A percentile compares a stretch with the other conserved stretches of the same genome.
phyloP scores from a whole-genome alignment of 495 filamentous ascomycete genomes.

The Penicillium cosmopolitanum region DNA sequence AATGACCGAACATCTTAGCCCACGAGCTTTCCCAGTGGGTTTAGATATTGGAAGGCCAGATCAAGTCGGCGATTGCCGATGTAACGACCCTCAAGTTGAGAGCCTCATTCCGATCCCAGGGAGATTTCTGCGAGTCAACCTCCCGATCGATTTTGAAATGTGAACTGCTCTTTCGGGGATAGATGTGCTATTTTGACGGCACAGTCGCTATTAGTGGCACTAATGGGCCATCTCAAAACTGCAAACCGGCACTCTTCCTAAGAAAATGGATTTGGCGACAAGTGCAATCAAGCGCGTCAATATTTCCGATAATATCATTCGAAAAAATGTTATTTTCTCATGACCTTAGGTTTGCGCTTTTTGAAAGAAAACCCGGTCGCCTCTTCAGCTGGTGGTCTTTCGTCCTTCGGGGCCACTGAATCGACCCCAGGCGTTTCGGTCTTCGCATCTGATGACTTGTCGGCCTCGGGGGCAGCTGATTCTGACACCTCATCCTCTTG shows the following conservation, averaged over 20 bases:
- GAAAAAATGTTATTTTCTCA: conserved; percentile 43
- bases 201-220: neutral
- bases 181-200: neutral
- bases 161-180: neutral
- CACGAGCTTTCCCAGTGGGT: too few species aligned
- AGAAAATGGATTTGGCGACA: neutral
- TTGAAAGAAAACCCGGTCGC: conserved; percentile 73
- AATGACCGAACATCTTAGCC: too few species aligned
- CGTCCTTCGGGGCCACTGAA: conserved; percentile 4
- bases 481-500: conserved; percentile 20
- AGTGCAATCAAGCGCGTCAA: neutral
- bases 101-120: too few species aligned
- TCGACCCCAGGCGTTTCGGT: conserved; percentile 35
- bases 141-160: neutral
- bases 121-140: neutral
- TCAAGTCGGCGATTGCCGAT: too few species aligned
- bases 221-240: neutral
- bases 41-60: too few species aligned
- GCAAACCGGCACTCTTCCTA: neutral
- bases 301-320: neutral
- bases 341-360: conserved; percentile 83
- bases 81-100: too few species aligned
- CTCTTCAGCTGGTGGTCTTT: conserved; percentile 36
- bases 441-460: conserved; percentile 15
- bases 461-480: conserved; percentile 7